These are phyloP conservation scores for Penicillium janthinellum DNA, from an alignment of 2,329 filamentous ascomycete genomes.

Conservation along the genomic window DNA sequence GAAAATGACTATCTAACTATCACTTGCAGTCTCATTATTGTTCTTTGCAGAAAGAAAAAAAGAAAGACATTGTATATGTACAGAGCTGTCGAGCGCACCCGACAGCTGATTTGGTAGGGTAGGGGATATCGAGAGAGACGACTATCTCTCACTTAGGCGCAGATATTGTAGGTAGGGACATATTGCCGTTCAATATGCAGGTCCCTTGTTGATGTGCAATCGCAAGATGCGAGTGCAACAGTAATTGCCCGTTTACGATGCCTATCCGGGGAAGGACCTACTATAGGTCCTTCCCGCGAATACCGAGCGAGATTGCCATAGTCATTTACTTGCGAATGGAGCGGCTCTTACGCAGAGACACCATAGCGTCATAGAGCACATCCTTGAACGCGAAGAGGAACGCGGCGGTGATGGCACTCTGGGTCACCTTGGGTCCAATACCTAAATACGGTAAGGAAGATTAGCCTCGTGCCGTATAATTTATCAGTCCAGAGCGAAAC, in stretches of 20 bases:
- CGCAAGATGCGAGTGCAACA: not conserved
- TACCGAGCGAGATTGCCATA: not conserved
- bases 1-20: not conserved
- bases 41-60: not conserved
- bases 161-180: not conserved
- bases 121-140: not conserved
- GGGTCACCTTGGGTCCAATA: constrained; percentile 92
- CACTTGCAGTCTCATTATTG: not conserved
- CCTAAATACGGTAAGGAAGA: constrained; percentile 55
- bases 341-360: constrained; percentile 36
- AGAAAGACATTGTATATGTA: constrained; percentile 6
- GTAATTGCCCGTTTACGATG: not conserved
- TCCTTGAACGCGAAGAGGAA: constrained; percentile 99
- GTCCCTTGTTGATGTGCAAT: no score
- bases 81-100: not conserved
- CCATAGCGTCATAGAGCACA: constrained; percentile 72
- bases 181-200: not conserved
- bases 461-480: not conserved
- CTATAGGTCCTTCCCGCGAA: not conserved
- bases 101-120: not conserved
- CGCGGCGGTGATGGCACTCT: constrained; percentile 94
- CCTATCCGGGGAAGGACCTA: not conserved
- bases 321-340: constrained; percentile 35
- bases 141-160: not conserved
- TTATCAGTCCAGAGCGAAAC: not conserved